Percentiles rank a stretch among this genome's conserved stretches.
Evolutionary conservation across 331 rosid genomes (phyloP).

Genomic region (Acacia concinna): DNA sequence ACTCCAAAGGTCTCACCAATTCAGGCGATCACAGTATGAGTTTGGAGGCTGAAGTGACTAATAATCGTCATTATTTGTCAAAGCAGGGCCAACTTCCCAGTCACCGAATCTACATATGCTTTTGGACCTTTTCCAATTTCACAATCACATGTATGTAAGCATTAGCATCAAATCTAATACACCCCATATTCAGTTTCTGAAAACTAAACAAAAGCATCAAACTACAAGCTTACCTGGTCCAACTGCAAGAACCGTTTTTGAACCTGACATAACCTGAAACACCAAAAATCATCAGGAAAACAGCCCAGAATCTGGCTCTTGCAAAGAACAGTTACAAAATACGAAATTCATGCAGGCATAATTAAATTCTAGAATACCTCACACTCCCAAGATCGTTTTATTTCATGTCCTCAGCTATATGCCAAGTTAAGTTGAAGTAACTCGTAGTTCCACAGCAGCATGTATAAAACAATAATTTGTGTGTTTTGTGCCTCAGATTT

Average conservation of each 20-base stretch:
- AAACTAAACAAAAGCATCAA: conserved; percentile 21
- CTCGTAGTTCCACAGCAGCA: background rate
- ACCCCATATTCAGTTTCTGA: conserved; percentile 6
- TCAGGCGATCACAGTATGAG: background rate
- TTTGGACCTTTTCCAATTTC: conserved; percentile 68
- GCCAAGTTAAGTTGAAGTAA: background rate
- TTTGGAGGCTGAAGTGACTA: conserved; percentile 14
- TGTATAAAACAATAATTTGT: background rate
- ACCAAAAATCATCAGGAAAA: background rate
- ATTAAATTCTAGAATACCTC: background rate
- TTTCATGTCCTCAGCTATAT: background rate
- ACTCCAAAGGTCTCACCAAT: background rate
- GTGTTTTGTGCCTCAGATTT: background rate
- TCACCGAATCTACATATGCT: conserved; percentile 62
- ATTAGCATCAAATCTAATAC: conserved; percentile 21
- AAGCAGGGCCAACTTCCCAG: conserved; percentile 68
- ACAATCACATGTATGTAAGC: background rate
- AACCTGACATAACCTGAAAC: conserved; percentile 72
- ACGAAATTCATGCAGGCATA: background rate
- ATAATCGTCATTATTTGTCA: conserved; percentile 31
- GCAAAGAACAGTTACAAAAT: background rate
- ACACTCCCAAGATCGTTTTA: background rate
- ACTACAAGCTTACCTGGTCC: conserved; percentile 74
- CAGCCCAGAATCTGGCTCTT: background rate
- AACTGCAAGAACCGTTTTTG: conserved; percentile 88